Evolutionary conservation across 805 yeast genomes (phyloP), one percentile per base, ranked within the genome.

Genomic region (Peterozyma xylosa): DNA sequence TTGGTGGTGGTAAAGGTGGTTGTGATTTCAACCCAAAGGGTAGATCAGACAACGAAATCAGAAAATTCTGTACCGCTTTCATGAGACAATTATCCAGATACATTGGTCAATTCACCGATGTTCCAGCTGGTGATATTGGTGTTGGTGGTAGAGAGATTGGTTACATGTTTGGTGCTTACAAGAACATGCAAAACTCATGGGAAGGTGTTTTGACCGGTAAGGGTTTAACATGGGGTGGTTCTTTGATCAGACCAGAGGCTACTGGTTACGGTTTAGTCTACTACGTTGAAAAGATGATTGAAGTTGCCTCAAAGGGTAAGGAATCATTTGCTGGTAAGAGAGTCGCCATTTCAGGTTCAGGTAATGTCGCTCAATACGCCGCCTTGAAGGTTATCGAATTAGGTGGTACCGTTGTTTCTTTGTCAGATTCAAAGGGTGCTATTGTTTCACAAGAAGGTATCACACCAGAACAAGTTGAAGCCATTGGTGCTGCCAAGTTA

Each of bases 1-100:
- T 91, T 85, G 99, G 99, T 67, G 99, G 99, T 75, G 99, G 96
- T 72, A 91, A 91, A 69, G 99, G 99, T 79, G 99, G 99, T 68
- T 76, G 96, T 49, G 96, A 91, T 72, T 93, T 91, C 71, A 89
- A 90, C 73, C 96, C 97, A 60, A 91, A 91, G 80, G 96, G 91
- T 63, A 85, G 82, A 70, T 77, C 95, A 48, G 93, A 90, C 69
- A 68, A 71, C 58, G 99, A 91, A 76, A 91, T 91, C 72, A 84
- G 99, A 77, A 82, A 96, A 70, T 91, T 91, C 81, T 91, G 97
- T 76, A 79, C 78, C 60, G 77, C 96, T 42, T 91, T 91, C 78
- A 91, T 91, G 96, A 76, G 87, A 68, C 96, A 91, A 73, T 80
- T 91, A 59, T 81, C 90, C 53, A 84, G 96, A 69, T 90, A 90